These are phyloP conservation scores for Hirsutella rhossiliensis DNA, from an alignment of 2,329 filamentous ascomycete species.

Conservation along the genomic window DNA sequence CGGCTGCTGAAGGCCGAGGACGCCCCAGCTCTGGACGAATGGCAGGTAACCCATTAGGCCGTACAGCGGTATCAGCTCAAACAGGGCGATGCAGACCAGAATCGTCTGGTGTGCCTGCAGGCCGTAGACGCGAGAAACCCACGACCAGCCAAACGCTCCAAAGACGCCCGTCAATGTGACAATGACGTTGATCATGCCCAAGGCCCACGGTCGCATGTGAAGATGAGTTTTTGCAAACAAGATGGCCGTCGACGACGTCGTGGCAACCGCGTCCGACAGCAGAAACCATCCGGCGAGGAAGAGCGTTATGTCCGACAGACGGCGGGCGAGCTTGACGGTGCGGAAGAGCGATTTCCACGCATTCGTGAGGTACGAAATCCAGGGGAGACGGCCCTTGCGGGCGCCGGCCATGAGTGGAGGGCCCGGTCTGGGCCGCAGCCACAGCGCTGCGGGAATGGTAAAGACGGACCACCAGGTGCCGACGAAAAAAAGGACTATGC, in stretches of 20 bases:
- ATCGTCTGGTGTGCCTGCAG: constrained; percentile 79
- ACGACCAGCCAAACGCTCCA: constrained; percentile 84
- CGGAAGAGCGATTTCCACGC: constrained; percentile 80
- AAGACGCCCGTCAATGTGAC: constrained; percentile 73
- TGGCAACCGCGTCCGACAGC: constrained; percentile 86
- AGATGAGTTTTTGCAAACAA: constrained; percentile 91
- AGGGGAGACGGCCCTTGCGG: constrained; percentile 27
- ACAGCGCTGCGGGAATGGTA: constrained; percentile 76
- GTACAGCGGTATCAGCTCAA: constrained; percentile 88
- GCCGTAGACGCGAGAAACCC: constrained; percentile 56
- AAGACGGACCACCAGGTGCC: constrained; percentile 91
- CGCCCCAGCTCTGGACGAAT: constrained; percentile 59
- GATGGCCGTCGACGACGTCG: constrained; percentile 86
- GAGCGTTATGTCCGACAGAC: constrained; percentile 59
- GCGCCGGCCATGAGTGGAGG: constrained; percentile 52
- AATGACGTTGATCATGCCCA: constrained; percentile 90
- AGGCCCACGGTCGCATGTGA: constrained; percentile 74
- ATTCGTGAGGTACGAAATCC: constrained; percentile 62
- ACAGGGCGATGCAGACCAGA: constrained; percentile 77
- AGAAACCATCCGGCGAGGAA: constrained; percentile 90
- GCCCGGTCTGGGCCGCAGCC: constrained; percentile 79
- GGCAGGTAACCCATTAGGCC: constrained; percentile 82
- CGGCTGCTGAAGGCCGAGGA: constrained; percentile 77
- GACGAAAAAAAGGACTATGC: constrained; percentile 75
- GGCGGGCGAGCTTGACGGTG: constrained; percentile 63